Conservation (phyloP, 257 asterid species). For the Solanum pennellii region DNA sequence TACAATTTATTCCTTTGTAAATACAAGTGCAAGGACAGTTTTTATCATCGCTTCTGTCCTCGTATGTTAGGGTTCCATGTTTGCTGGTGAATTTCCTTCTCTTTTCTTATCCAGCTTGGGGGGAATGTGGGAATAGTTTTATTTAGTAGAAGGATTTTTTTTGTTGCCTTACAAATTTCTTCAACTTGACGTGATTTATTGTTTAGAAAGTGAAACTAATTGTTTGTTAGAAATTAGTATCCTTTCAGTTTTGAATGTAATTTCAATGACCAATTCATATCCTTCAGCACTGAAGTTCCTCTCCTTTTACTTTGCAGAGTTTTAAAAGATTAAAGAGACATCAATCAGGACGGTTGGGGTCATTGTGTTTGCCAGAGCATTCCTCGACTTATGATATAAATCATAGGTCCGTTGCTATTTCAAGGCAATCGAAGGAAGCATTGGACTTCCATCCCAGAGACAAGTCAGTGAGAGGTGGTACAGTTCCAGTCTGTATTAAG, state of each 20-base stretch:
- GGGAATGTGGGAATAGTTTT: background rate
- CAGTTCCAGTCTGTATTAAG: conserved; percentile 47
- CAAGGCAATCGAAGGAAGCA: conserved; percentile 21
- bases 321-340: conserved; percentile 60
- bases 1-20: background rate
- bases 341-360: conserved; percentile 26
- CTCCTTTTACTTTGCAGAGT: conserved; percentile 20
- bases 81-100: background rate
- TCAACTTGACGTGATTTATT: background rate
- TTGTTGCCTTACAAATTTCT: background rate
- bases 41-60: background rate
- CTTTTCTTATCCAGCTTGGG: background rate
- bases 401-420: background rate
- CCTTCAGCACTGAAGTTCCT: background rate
- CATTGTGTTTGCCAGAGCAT: conserved; percentile 14
- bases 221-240: background rate
- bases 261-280: background rate
- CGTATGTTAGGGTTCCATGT: background rate
- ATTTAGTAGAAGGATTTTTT: background rate
- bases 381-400: conserved; percentile 13
- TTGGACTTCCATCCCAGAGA: conserved; percentile 16
- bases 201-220: background rate
- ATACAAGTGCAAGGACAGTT: background rate
- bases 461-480: conserved; percentile 21
- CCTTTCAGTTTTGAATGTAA: background rate